These are phyloP conservation scores for Coemansia sp. DNA, from an alignment of 192 early-diverging fungal species.

Conservation along the genomic window DNA sequence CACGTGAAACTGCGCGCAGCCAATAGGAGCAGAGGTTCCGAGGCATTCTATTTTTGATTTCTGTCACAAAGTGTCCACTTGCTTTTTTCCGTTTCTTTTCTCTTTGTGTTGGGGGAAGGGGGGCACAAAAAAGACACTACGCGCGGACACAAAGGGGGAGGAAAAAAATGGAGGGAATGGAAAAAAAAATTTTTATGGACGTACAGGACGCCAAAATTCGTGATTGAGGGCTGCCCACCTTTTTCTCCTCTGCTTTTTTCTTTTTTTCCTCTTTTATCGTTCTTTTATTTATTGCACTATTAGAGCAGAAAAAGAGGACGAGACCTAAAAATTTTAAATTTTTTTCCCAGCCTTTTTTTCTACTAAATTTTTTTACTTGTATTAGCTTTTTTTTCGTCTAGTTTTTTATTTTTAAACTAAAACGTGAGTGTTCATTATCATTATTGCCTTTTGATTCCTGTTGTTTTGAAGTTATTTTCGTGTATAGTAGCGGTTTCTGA, in stretches of 20 bases:
- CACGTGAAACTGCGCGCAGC: slow-evolving; percentile 41
- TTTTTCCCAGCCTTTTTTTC: slow-evolving; percentile 15
- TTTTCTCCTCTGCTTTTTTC: slow-evolving; percentile 48
- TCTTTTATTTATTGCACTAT: slow-evolving; percentile 13
- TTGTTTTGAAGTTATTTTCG: background rate
- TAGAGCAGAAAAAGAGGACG: slow-evolving; percentile 16
- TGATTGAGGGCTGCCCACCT: slow-evolving; percentile 27
- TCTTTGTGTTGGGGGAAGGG: slow-evolving; percentile 3
- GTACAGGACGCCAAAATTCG: slow-evolving; percentile 15
- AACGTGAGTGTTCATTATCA: background rate
- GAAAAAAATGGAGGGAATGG: slow-evolving; percentile 2
- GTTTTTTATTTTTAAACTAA: slow-evolving; percentile 15
- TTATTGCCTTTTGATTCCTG: background rate
- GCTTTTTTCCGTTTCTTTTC: background rate
- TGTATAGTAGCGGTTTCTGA: background rate
- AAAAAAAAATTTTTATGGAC: slow-evolving; percentile 12
- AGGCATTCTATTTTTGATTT: slow-evolving; percentile 23
- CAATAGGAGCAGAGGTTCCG: slow-evolving; percentile 17
- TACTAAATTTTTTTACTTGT: slow-evolving; percentile 14
- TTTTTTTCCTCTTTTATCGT: slow-evolving; percentile 27
- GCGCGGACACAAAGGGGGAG: background rate
- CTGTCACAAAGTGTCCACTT: background rate
- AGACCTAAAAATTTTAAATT: slow-evolving; percentile 3
- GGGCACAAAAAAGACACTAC: slow-evolving; percentile 2
- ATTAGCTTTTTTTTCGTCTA: background rate